Evolutionary conservation across 768 basidiomycete genomes (phyloP), one percentile per base, ranked within the genome.

Genomic region (Albatrellus ellisii): DNA sequence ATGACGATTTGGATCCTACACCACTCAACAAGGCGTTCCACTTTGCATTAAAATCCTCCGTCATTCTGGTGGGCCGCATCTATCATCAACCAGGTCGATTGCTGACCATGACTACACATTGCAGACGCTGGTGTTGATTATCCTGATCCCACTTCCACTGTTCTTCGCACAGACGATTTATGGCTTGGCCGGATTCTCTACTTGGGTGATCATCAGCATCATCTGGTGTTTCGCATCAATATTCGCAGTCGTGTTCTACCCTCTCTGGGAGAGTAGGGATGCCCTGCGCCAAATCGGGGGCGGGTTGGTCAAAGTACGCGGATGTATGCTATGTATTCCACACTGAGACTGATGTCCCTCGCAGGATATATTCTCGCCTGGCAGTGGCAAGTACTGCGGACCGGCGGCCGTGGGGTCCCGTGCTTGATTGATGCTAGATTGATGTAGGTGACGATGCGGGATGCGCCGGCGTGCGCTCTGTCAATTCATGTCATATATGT

Each of bases 111-210:
- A n/a, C 12, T 24, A 20, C 32, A 6, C 20, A 41, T 12, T 37
- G 10, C 50, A 75, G 79, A 67, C 74, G 39, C 36, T 80, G 22
- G 54, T 87, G 4, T 62, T 87, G 52, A 68, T 87, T 50, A 61
- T 89, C 50, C 41, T 88, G 42, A 75, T 95, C 41, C 92, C 90
- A 0, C 60, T 95, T 1, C 89, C 89, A 2, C 66, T 92, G 6
- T 94, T 94, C 68, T 85, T 83, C 56, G 78, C 86, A 0, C 69
- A 72, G 31, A 80, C 83, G 24, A 62, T 90, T 17, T 90, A 75
- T 46, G 68, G 71, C 18, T 65, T 72, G 29, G 50, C 60, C 8
- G 84, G 82, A 4, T 67, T 88, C 44, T 72, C 75, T 0, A 80
- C 72, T 0, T 95, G 89, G 89, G 80, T 94, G 6, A 61, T 73